A percentile compares a stretch with the other conserved stretches of the same genome.
phyloP scores from a whole-genome alignment of 768 basidiomycete genomes.

The Tricholoma terreum region DNA sequence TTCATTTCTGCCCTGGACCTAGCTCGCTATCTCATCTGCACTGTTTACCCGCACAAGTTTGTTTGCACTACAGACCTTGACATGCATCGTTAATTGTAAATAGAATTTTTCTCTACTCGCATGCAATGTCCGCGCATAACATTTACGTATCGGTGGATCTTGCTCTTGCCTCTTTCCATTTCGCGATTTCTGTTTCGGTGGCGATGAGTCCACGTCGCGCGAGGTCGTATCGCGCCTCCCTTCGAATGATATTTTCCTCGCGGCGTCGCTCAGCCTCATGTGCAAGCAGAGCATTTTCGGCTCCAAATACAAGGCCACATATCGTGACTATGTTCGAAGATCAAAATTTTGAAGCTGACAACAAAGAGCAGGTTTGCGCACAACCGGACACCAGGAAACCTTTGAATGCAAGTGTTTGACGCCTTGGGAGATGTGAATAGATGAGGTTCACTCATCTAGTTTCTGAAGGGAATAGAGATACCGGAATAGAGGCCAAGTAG shows the following conservation, averaged over 20 bases:
- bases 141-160: conserved; percentile 5
- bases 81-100: background rate
- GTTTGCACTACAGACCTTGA: conserved; percentile 3
- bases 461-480: conserved; percentile 22
- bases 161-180: conserved; percentile 57
- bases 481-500: conserved; percentile 74
- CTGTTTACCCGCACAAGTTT: conserved; percentile 2
- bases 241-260: conserved; percentile 66
- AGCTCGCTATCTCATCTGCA: conserved; percentile 2
- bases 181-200: conserved; percentile 80
- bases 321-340: conserved; percentile 42
- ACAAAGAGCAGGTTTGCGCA: conserved; percentile 34
- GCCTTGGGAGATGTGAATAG: conserved; percentile 36
- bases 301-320: conserved; percentile 70
- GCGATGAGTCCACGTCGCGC: conserved; percentile 71
- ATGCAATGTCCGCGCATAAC: background rate
- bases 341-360: background rate
- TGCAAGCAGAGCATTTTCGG: conserved; percentile 70
- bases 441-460: background rate
- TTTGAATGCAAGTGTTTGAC: conserved; percentile 80
- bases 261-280: conserved; percentile 66
- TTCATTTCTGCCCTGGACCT: conserved; percentile 1
- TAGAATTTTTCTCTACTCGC: background rate
- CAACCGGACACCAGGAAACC: conserved; percentile 72
- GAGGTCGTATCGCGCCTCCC: conserved; percentile 72